These are phyloP conservation scores for Arabidopsis thaliana DNA, from an alignment of 345 rosid genomes.

Conservation along the genomic window DNA sequence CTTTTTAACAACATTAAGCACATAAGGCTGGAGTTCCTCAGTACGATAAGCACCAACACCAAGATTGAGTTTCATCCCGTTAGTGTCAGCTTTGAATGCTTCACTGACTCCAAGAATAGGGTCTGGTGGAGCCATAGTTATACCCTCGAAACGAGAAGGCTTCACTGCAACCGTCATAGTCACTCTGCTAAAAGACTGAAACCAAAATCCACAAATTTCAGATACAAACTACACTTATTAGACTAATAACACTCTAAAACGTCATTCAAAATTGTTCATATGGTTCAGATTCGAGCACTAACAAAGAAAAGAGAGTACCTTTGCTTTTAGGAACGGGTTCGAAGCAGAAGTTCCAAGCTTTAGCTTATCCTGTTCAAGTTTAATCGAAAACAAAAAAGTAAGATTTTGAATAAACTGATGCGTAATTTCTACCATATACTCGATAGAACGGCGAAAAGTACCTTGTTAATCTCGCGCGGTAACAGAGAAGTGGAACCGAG, in stretches of 20 bases:
- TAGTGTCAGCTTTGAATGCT: slow-evolving; percentile 84
- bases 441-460: slow-evolving; percentile 22
- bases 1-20: slow-evolving; percentile 94
- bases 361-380: slow-evolving; percentile 56
- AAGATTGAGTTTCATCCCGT: slow-evolving; percentile 91
- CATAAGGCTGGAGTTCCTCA: slow-evolving; percentile 94
- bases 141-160: slow-evolving; percentile 82
- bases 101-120: slow-evolving; percentile 98
- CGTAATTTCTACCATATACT: neutral
- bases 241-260: slow-evolving; percentile 3
- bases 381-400: slow-evolving; percentile 10
- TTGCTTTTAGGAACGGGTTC: slow-evolving; percentile 52
- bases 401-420: neutral
- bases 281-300: neutral
- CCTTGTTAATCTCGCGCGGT: slow-evolving; percentile 64
- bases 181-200: slow-evolving; percentile 68
- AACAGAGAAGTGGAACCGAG: slow-evolving; percentile 60
- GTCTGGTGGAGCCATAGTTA: slow-evolving; percentile 97
- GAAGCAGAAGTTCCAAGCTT: slow-evolving; percentile 59
- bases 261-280: neutral
- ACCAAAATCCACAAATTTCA: slow-evolving; percentile 29
- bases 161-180: slow-evolving; percentile 68
- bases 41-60: slow-evolving; percentile 98
- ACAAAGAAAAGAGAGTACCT: slow-evolving; percentile 49
- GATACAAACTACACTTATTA: neutral